Base-by-base conservation (phyloP, 805 yeast genomes). In the Citeromyces nyonsensis region DNA sequence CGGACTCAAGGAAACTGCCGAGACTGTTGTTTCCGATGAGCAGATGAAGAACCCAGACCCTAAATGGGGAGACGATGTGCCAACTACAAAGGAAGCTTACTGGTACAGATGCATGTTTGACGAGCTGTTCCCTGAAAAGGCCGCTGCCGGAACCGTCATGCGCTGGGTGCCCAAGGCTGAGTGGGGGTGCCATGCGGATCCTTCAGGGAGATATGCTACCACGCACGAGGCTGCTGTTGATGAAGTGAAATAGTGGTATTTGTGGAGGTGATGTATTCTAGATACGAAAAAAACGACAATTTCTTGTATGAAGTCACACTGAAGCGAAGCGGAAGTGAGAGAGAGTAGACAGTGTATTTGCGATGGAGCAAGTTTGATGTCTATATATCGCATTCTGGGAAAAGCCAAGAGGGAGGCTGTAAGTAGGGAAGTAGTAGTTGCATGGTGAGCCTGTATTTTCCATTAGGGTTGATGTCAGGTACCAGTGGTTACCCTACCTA, bases 111-210 rank as follows among this genome's bases (percentile, higher is more conserved):
- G 79, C 53, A 82, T 85, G 69, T 91, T 91, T 49, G 98, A 91
- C 59, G 93, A 81, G 49, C 61, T 83, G 47, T 91, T 85, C 80
- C 81, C 86, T 39, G 75, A 77, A 47, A 67, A 74, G 58, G 91
- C 95, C 43, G 98, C 94, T 42, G 96, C 95, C 37, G 63, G 74
- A 27, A 91, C 98, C 12, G 99, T 91, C 38, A 85, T 83, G 96
- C 80, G 98, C 70, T 91, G 99, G 99, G 62, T 91, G 59, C 99
- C 99, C 55, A 91, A 91, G 70, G 97, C 97, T 40, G 98, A 91
- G 59, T 91, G 99, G 99, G 99, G 99, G 44, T 91, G 98, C 63
- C 85, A 86, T 51, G 95, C 78, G 48, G 99, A 91, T 60, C 99
- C 99, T 34, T 81, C 95, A 35, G 99, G 99, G 43, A 82, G 99